Base-by-base conservation (phyloP, 2,329 filamentous ascomycete genomes). In the Fusarium begoniae region DNA sequence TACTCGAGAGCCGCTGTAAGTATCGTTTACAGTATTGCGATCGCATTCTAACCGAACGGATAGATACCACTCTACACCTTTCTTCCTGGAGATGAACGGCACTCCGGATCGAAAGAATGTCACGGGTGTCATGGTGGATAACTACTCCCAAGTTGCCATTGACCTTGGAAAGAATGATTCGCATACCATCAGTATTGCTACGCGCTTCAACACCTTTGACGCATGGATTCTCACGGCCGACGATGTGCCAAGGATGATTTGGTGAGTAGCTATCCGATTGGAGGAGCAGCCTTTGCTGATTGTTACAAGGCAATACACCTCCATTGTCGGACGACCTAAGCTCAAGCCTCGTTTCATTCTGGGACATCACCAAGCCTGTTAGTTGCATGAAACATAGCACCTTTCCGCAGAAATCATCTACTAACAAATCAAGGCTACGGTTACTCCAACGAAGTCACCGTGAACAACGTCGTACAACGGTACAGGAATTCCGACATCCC, bases 1-100 rank as follows among this genome's bases (percentile, higher is more conserved):
- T 14, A 41, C 26, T 10, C n/a, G 61, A 37, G 61, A 63, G 9
- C 61, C 61, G 7, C 18, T 63, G 61, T 63, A 17, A 22, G 60
- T 47, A 6, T 13, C 14, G 3, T 2, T 14, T 4, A n/a, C 1
- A 0, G 2, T 8, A 26, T 14, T 0, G 0, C 0, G 1, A 4
- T 14, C 6, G 15, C 4, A 1, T 17, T 13, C 5, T 13, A 18
- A 48, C 28, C 6, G 22, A 26, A 8, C 14, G 1, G 5, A 1
- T 4, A 63, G 61, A 3, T 63, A 63, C 7, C 61, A 63, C 8
- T 63, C 61, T 1, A 35, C 61, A 9, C 54, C 61, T 5, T 63
- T 63, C 15, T 63, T 48, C 15, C 12, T 63, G 5, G 54, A 63
- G 22, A 63, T 63, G 54, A 63, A 60, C 1, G 61, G 61, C 2